Evolutionary conservation across 2,329 filamentous ascomycete species (phyloP), one percentile per base, ranked within the genome.

Genomic region (Sporothrix pseudoabietina): DNA sequence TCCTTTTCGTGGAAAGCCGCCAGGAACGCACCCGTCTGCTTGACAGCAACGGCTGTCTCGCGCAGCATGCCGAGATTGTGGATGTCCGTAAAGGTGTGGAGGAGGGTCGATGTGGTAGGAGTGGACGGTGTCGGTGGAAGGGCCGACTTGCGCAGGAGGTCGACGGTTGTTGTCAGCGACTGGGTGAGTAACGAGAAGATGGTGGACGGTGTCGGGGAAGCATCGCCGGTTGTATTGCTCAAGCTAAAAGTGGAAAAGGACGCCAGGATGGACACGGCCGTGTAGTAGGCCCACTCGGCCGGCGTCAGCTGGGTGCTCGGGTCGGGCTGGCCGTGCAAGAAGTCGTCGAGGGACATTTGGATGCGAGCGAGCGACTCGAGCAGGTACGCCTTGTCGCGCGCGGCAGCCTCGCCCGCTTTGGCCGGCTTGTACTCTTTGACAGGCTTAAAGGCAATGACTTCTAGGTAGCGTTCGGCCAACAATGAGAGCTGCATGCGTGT

Each of bases 381-480:
- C 0, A 85, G 80, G 71, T 84, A 86, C 2, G 81, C 79, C 55
- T 83, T 82, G 55, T 89, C 86, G 1, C 81, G 76, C 9, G 80
- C 78, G 0, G 82, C 79, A 0, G 81, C 79, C 0, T 83, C 80
- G 2, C 78, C 75, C 0, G 82, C 76, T 39, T 83, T 85, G 26
- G 78, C 74, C 1, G 84, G 82, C 76, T 88, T 89, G 80, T 87
- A 86, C 7, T 84, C 82, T 1, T 85, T 82, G 0, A 86, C 83
- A 1, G 85, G 82, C 70, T 84, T 86, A 77, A 85, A 85, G 32
- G 78, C 77, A 5, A 89, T 78, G 1, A 87, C 75, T 66, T 87
- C 85, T 16, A 88, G 81, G 77, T 87, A 88, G 4, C 83, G 82
- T 76, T 89, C 87, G 0, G 85, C 77, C 0, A 87, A 78, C 14